Evolutionary conservation across 192 early-diverging fungal genomes (phyloP).

Genomic region (Linnemannia schmuckeri): DNA sequence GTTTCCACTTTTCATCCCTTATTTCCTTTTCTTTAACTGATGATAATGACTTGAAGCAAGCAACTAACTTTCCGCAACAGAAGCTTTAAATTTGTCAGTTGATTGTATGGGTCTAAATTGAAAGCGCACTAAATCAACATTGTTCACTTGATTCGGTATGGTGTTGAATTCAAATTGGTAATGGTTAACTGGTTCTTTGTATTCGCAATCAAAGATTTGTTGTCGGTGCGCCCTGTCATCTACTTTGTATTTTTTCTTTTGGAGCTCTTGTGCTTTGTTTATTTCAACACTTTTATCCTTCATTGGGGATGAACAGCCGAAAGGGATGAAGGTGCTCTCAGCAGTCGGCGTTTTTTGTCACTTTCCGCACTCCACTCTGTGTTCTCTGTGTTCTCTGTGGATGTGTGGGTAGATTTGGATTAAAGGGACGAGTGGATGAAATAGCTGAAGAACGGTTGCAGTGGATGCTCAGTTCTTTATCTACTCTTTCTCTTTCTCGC

Average conservation of each 20-base stretch:
- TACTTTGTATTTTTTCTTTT: background rate
- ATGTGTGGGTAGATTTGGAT: too few relatives aligned
- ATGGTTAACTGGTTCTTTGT: background rate
- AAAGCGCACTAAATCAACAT: background rate
- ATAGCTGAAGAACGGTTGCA: background rate
- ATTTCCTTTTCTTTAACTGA: too few relatives aligned
- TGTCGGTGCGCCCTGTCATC: background rate
- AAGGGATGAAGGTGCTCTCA: background rate
- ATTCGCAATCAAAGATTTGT: background rate
- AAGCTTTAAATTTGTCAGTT: too few relatives aligned
- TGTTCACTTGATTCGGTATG: slow-evolving; percentile 33
- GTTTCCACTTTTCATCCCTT: too few relatives aligned
- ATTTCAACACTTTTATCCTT: too few relatives aligned
- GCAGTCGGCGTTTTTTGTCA: too few relatives aligned
- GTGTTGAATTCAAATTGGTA: slow-evolving; percentile 1
- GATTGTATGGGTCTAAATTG: background rate
- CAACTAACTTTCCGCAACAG: too few relatives aligned
- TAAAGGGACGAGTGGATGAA: background rate
- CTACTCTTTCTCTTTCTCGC: background rate
- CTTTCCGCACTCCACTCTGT: too few relatives aligned
- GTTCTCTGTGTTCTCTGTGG: too few relatives aligned
- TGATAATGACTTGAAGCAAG: too few relatives aligned
- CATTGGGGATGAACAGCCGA: background rate
- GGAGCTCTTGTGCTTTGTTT: background rate
- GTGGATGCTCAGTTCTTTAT: background rate